Base-by-base conservation (phyloP, 1,284 basidiomycete genomes). In the Papiliotrema nemorosa region DNA sequence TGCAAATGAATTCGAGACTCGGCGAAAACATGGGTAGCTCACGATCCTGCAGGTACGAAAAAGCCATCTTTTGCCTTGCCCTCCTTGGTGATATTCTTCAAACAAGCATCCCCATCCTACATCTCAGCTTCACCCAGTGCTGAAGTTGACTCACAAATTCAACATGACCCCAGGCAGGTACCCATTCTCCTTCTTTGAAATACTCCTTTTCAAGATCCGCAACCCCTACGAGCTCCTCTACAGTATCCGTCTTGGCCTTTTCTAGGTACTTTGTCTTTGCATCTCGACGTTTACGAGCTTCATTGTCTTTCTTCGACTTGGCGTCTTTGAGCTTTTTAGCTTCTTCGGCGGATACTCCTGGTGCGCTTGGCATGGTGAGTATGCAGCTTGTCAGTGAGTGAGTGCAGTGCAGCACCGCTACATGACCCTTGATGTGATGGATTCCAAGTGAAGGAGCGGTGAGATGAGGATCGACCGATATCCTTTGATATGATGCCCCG, bases 11-110 rank as follows among this genome's bases (percentile, higher is more conserved):
- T 18, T 3, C 22, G 13, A 33, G 18, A 14, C 18, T 18, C 5
- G 12, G 5, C 5, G 12, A 10, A 10, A 22, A n/a, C 14, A 16
- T 5, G 18, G 25, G 12, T 25, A 21, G 61, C 64, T 54, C 31
- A 64, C 62, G 58, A 59, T 43, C 66, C 66, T 3, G 66, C 64
- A 1, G 66, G 66, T 7, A 53, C 66, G 31, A 60, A 68, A 47
- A 58, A 68, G 5, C 64, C 66, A n/a, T 66, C 64, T 24, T 54
- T 54, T 0, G 44, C 44, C 43, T 63, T 60, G 5, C 61, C 61
- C 4, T 49, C 53, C 16, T 54, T 52, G 1, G 53, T 54, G 12
- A 65, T 48, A 44, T 68, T 63, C 36, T 55, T 58, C 41, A 68
- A 48, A 47, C 64, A 68, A 1, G 59, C 66, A 46, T 68, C 61